phyloP scores from a whole-genome alignment of 2,329 filamentous ascomycete species.

The Fusarium drepaniforme region DNA sequence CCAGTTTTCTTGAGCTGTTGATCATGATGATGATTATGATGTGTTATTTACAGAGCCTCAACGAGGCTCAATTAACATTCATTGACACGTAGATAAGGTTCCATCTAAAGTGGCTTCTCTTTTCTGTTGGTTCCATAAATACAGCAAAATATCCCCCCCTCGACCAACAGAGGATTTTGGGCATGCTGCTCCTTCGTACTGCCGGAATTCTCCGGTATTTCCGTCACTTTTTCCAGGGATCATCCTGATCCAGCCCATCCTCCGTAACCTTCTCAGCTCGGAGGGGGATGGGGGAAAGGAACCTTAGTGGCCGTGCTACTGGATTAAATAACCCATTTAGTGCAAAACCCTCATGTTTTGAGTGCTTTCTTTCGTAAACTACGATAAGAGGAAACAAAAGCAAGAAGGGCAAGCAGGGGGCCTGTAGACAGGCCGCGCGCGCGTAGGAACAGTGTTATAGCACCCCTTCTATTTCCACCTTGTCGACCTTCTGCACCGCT shows the following conservation, averaged over 20 bases:
- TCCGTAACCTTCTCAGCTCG: not conserved
- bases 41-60: not conserved
- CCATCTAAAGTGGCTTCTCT: not conserved
- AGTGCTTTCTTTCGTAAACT: not conserved
- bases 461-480: constrained; percentile 1
- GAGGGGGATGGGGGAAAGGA: not conserved
- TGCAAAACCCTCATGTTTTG: not conserved
- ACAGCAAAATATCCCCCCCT: not conserved
- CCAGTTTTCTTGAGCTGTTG: not conserved
- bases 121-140: not conserved
- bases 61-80: not conserved
- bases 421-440: not conserved
- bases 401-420: not conserved
- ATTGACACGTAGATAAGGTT: not conserved
- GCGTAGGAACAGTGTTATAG: not conserved
- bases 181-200: not conserved
- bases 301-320: not conserved
- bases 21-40: not conserved
- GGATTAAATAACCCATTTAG: not conserved
- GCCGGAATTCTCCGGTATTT: not conserved
- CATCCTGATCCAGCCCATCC: not conserved
- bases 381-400: not conserved
- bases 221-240: not conserved
- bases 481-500: not conserved
- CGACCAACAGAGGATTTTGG: not conserved